Evolutionary conservation across 208 protist species (phyloP), one percentile per base, ranked within the genome.

Genomic region (Wallacemonas sp.): DNA sequence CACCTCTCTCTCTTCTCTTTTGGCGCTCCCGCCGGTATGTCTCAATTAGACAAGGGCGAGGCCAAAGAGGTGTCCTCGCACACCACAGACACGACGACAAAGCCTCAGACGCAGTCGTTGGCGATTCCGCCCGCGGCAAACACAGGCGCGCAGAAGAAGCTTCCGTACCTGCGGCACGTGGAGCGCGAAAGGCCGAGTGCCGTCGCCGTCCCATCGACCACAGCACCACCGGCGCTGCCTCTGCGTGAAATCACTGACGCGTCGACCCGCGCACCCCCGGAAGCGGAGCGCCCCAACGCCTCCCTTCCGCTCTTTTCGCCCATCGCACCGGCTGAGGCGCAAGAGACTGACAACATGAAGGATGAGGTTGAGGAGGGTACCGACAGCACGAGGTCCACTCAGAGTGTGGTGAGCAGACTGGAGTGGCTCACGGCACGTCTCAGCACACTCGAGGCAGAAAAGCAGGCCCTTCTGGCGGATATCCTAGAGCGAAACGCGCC

Each of bases 391-490:
- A 63, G 39, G 71, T 76, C 50, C 72, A 78, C 61, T 19, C 39
- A 65, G 38, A 61, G 59, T 30, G 39, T 85, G 27, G 54, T 29
- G 12, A 71, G 63, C 44, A 68, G 66, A 33, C 42, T 74, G 41
- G 55, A 29, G 0, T 29, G 54, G n/a, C 5, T 57, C 50, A 3
- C 24, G 13, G 50, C 50, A 6, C 50, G 21, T 15, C 33, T 57
- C 50, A 57, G 12, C 9, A 10, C 50, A 9, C 64, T 89, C 13
- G 53, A 66, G 12, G 82, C 65, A 30, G 50, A 65, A 36, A 78
- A 78, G 58, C 30, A 60, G 1, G 62, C 66, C 17, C 62, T 81
- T 32, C 59, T 71, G 39, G 32, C 48, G 13, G 65, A 71, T 42
- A 58, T 77, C 19, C 54, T 50, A 30, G 44, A 69, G 30, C 71